Conservation (phyloP, 345 rosid genomes). For the Populus euphratica region DNA sequence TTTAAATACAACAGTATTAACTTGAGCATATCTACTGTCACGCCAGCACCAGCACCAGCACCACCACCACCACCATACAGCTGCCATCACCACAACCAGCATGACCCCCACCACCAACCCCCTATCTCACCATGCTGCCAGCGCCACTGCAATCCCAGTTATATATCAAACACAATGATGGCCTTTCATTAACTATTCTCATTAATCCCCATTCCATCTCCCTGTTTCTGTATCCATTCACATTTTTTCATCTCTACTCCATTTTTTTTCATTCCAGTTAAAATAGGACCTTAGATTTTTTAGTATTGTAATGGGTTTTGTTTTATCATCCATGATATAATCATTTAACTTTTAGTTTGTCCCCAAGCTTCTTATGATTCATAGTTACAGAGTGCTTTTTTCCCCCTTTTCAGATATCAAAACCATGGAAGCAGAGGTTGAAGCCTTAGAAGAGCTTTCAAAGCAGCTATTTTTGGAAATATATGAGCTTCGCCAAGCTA, state of each 20-base stretch:
- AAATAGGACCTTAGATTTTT: neutral
- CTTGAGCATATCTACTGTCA: neutral
- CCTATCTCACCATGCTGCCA: too few species aligned
- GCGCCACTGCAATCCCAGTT: neutral
- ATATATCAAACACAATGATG: neutral
- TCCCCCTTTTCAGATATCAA: slow-evolving; percentile 49
- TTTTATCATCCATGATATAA: neutral
- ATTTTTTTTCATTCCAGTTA: neutral
- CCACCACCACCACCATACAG: neutral
- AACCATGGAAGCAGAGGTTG: slow-evolving; percentile 89
- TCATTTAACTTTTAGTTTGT: neutral
- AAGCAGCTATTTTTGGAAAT: slow-evolving; percentile 97
- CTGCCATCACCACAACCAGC: neutral
- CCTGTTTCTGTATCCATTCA: neutral
- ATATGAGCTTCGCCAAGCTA: slow-evolving; percentile 96
- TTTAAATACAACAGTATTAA: neutral
- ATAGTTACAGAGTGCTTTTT: neutral
- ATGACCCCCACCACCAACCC: neutral
- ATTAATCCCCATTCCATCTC: neutral
- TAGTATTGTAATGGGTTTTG: neutral
- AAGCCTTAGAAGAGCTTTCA: slow-evolving; percentile 88
- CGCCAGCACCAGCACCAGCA: neutral
- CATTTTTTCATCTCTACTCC: neutral
- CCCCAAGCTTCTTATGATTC: neutral
- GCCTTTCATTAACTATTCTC: neutral